Conservation (phyloP, 352 stramenopile genomes). For the Blastocystis sp. region DNA sequence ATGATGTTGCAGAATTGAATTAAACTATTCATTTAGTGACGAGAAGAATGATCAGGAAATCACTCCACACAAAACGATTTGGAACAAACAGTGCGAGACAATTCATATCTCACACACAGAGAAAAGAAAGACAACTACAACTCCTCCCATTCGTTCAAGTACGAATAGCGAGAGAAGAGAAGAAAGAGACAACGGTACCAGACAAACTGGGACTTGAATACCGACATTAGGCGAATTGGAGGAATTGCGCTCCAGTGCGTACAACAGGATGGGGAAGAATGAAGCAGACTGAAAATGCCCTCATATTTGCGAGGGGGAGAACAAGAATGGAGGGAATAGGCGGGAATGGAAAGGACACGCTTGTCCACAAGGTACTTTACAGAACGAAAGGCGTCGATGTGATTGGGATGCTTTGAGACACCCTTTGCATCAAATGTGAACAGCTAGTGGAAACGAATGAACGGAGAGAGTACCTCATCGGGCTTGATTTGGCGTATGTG, state of each 20-base stretch:
- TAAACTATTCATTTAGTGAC: no score
- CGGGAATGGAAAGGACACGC: constrained; percentile 45
- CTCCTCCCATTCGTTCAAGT: constrained; percentile 81
- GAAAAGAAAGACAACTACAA: no score
- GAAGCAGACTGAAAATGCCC: constrained; percentile 78
- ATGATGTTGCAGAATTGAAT: no score
- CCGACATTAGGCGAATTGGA: constrained; percentile 81
- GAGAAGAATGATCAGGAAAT: no score
- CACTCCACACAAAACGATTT: no score
- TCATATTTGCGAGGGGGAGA: constrained; percentile 78
- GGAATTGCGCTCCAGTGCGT: constrained; percentile 76
- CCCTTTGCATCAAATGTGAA: constrained; percentile 84
- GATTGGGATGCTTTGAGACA: constrained; percentile 81
- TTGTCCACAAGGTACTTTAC: constrained; percentile 75
- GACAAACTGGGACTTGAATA: constrained; percentile 84
- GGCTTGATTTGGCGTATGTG: constrained; percentile 9
- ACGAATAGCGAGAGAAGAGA: constrained; percentile 85
- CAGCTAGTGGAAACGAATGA: constrained; percentile 73
- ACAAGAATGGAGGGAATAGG: not conserved
- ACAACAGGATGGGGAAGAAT: constrained; percentile 73
- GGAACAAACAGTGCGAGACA: no score
- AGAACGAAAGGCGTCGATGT: constrained; percentile 78
- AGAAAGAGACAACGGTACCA: constrained; percentile 87
- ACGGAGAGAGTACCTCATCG: constrained; percentile 17
- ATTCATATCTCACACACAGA: no score